phyloP scores from a whole-genome alignment of 140 eudicot species.

The Cichorium intybus region DNA sequence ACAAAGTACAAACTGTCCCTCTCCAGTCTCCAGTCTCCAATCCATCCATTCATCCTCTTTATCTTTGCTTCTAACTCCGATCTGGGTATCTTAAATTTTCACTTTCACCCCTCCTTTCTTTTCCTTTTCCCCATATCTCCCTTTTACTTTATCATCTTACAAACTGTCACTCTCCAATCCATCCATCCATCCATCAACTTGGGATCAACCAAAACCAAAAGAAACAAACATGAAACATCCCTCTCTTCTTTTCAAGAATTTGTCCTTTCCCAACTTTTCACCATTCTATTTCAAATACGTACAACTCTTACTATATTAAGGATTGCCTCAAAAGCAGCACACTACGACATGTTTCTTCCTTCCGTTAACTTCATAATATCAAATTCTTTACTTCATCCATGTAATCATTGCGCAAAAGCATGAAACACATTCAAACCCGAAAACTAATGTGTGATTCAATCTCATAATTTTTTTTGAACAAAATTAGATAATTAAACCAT shows the following conservation, averaged over 20 bases:
- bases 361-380: neutral
- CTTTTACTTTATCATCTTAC: constrained; percentile 26
- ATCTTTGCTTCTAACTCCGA: neutral
- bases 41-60: constrained; percentile 13
- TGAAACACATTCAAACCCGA: neutral
- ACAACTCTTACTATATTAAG: neutral
- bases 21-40: neutral
- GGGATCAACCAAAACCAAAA: constrained; percentile 47
- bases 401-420: constrained; percentile 12
- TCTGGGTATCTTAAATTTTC: neutral
- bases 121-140: constrained; percentile 14
- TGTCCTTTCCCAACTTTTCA: constrained; percentile 34
- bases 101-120: constrained; percentile 17
- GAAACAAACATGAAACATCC: constrained; percentile 14
- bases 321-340: constrained; percentile 5
- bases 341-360: constrained; percentile 12
- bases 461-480: neutral
- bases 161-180: constrained; percentile 47
- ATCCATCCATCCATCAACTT: constrained; percentile 41
- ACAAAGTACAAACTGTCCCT: too few species aligned
- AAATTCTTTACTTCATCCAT: neutral
- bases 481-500: constrained; percentile 36
- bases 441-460: constrained; percentile 13
- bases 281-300: constrained; percentile 13
- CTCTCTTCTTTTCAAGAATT: constrained; percentile 40